Base-by-base conservation (phyloP, 1,284 basidiomycete species). In the Irpex sp. region DNA sequence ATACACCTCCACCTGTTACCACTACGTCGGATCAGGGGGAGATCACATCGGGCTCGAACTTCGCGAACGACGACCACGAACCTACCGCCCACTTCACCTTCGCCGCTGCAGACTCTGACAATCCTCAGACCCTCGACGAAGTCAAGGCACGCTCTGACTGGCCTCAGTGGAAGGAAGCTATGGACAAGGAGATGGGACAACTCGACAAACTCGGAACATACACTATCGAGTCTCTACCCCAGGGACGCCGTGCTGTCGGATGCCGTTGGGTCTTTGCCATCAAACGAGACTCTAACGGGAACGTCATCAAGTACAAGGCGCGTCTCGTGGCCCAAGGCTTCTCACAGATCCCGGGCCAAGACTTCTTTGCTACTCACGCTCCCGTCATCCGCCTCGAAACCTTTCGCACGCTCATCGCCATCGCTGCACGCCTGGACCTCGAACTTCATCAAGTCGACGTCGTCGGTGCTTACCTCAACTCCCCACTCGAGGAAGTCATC, bases 281-380 rank as follows among this genome's bases (percentile, higher is more conserved):
- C 35, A 72, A 70, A 55, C 74, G 73, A 54, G 63, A 69, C 31
- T 65, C 75, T 17, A 55, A 67, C 9, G 65, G 74, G 2, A 66
- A 71, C 1, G 58, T 76, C 11, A 56, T 65, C 15, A 67, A 71
- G 31, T 70, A 71, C 68, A 81, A 81, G 66, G 78, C 75, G 0
- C 62, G 76, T 1, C 69, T 81, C 0, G 78, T 81, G 0, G 79
- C 77, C 0, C 71, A 76, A 46, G 81, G 80, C 0, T 81, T 78
- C 68, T 65, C 67, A 0, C 81, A 82, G 61, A 61, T 67, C 0
- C 70, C 71, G 3, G 78, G 80, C 0, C 51, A 77, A 6, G 77
- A 82, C 65, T 81, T 69, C 63, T 62, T 68, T 19, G 67, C 76
- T 3, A 77, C 74, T 0, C 75, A 68, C 33, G 63, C 78, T 0